These are phyloP conservation scores for Zea luxurians DNA, from an alignment of 176 grass and related monocot species.

Conservation along the genomic window DNA sequence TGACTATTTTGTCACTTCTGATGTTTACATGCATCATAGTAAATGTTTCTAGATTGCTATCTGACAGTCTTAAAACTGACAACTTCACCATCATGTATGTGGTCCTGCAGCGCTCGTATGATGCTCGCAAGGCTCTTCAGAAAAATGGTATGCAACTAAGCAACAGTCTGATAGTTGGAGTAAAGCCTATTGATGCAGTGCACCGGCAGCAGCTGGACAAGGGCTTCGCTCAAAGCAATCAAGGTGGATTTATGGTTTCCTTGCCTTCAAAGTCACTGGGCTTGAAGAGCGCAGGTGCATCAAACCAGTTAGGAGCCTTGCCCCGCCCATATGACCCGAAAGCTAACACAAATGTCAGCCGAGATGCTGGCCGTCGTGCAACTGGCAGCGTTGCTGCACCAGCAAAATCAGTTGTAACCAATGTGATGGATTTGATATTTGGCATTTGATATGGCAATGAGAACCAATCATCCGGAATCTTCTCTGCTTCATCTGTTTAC, in stretches of 20 bases:
- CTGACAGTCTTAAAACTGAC: slow-evolving; percentile 23
- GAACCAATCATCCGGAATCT: slow-evolving; percentile 12
- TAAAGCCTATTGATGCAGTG: slow-evolving; percentile 75
- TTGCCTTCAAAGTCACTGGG: slow-evolving; percentile 48
- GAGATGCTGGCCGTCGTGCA: slow-evolving; percentile 43
- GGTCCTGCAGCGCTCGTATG: slow-evolving; percentile 57
- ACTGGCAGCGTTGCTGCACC: slow-evolving; percentile 57
- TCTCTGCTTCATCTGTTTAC: slow-evolving; percentile 10
- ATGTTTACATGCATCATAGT: not conserved
- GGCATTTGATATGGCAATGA: slow-evolving; percentile 54
- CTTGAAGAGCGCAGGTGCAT: slow-evolving; percentile 35
- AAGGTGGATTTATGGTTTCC: slow-evolving; percentile 78
- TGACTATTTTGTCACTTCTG: not conserved
- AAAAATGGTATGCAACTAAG: slow-evolving; percentile 77
- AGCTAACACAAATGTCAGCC: slow-evolving; percentile 38
- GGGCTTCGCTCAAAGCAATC: slow-evolving; percentile 41
- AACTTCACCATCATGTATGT: not conserved
- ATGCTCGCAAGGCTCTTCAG: slow-evolving; percentile 80
- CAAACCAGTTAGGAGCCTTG: slow-evolving; percentile 52
- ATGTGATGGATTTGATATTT: slow-evolving; percentile 84
- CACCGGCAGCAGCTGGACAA: slow-evolving; percentile 65
- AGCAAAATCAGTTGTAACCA: slow-evolving; percentile 70
- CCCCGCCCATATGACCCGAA: slow-evolving; percentile 53
- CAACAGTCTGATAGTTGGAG: slow-evolving; percentile 74
- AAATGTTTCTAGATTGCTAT: not conserved